Evolutionary conservation across 2,329 filamentous ascomycete genomes (phyloP), one percentile per base, ranked within the genome.

Genomic region (Ascochyta lentis): DNA sequence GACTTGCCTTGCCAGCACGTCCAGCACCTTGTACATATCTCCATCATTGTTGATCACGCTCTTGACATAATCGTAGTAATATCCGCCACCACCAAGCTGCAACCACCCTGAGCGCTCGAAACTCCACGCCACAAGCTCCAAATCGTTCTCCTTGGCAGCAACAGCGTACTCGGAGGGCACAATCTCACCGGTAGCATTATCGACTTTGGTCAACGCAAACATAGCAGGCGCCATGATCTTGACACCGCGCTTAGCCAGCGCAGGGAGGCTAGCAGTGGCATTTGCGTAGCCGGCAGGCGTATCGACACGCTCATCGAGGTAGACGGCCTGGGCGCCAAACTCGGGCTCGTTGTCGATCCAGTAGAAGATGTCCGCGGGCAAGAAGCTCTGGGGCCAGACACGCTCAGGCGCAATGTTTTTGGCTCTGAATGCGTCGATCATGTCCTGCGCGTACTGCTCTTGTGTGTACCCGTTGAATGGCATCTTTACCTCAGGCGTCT

Each of bases 401-500:
- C 79, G 71, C 27, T 63, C 66, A 19, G 78, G 66, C 19, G 71
- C 60, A 37, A 81, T 75, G 8, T 71, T 68, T 40, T 73, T 73
- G 10, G 65, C 59, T 35, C 73, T 65, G 65, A 79, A 81, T 1
- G 75, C 70, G 43, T 77, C 58, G 52, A 81, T 80, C 57, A 90
- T 75, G 72, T 90, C 85, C 74, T 88, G 85, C 0, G 85, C 84
- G 67, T 85, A 90, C 65, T 80, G 76, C 62, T 84, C 76, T 68
- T 89, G 86, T 0, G 88, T 90, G 78, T 89, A 90, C 19, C 79
- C 79, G 12, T 81, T 69, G 70, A 89, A 91, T 0, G 89, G 89
- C 87, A 91, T 90, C n/a, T 80, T 69, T n/a, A 90, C 84, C 62
- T 84, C 78, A 33, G 78, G 87, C 0, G 84, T 84, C 79, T 91